Evolutionary conservation across 805 yeast species (phyloP), one percentile per base, ranked within the genome.

Genomic region (Candida koratica): DNA sequence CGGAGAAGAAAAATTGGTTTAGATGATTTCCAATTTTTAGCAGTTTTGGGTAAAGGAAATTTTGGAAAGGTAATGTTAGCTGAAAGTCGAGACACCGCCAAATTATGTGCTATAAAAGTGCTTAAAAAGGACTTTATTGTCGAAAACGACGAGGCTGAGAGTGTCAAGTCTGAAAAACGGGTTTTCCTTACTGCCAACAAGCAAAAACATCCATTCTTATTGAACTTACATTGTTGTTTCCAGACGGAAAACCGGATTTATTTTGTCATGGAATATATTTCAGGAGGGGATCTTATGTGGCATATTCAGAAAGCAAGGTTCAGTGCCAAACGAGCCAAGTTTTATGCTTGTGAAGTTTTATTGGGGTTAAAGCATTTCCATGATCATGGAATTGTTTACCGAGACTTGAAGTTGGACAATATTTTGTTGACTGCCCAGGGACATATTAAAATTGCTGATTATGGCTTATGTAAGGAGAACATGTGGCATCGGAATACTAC

Each of bases 271-370:
- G 97, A 93, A 60, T 93, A 88, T 55, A 82, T 93, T 34, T 81
- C 94, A 14, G 99, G 98, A 41, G 99, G 99, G 59, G 99, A 93
- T 65, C 73, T 93, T 53, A 93, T 93, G 98, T 89, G 96, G 95
- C 99, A 93, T 58, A 94, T 93, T 51, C 98, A 93, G 61, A 86
- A 87, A 53, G 84, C 84, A 41, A 75, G 90, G 51, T 84, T 93
- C 53, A 80, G 96, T 2, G 82, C 89, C 12, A 78, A 84, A 47
- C 75, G 97, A 48, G 99, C 98, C 7, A 94, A 93, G 61, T 93
- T 89, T 56, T 93, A 93, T 59, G 97, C 98, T 2, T 95, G 97
- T 25, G 98, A 93, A 59, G 97, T 93, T 2, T 69, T 90, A 44
- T 64, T 93, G 37, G 97, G 95, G 0, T 70, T 93, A 56, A 84